Evolutionary conservation across 352 stramenopile genomes (phyloP), one percentile per base, ranked within the genome.

Genomic region (Phytophthora palmivora): DNA sequence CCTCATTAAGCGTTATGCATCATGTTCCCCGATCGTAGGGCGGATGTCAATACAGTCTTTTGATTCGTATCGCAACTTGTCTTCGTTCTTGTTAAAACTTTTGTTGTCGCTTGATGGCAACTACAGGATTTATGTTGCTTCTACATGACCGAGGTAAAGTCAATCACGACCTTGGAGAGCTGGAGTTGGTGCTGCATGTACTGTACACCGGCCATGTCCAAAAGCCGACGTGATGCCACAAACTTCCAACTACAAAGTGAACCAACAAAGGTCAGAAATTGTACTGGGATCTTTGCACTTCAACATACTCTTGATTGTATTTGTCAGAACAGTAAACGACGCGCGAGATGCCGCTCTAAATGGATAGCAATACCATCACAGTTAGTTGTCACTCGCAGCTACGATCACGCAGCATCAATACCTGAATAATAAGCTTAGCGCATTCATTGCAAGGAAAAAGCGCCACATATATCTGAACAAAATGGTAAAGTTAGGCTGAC

Each of bases 401-500:
- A 15, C 21, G 34, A 3, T 28, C 19, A 44, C 18, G 11, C 11
- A 52, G 14, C 10, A 28, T 7, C 19, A 34, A n/a, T 70, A 86
- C 81, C 72, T 94, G 97, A 71, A 99, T 99, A 64, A 99, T 99
- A 52, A 99, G 86, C 71, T 99, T 99, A 32, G 96, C 94, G 74
- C 97, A 99, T 70, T 99, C 97, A 73, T 99, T 98, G 78, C 97
- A 99, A 8, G 97, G 97, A 70, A 99, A 99, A 30, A 99, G 79
- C 12, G 97, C 96, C 36, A 99, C 96, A 76, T 99, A 99, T 45
- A 99, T 96, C 75, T 96, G 61, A 0, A 43, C 15, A 14, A 53
- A 41, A 34, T 28, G 6, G 16, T 1, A 41, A 49, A 34, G 15
- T 65, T 18, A 77, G 42, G 38, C 11, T 15, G 3, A 4, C 6